Conservation (phyloP, 352 stramenopile genomes). For the Vaucheria bursata region DNA sequence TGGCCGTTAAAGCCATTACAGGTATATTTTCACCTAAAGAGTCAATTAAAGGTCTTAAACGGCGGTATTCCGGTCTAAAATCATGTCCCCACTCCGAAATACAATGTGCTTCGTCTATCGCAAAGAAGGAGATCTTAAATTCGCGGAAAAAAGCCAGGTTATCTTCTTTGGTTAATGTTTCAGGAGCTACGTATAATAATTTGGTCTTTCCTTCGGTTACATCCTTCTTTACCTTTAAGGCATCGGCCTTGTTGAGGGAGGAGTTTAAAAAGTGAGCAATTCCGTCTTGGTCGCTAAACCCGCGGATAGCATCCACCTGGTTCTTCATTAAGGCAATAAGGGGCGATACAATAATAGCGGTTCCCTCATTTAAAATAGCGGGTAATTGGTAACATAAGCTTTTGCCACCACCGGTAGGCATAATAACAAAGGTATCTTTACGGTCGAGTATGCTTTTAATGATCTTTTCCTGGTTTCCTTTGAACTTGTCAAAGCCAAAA, state of each 20-base stretch:
- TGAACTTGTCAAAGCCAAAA: constrained; percentile 35
- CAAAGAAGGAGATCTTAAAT: constrained; percentile 52
- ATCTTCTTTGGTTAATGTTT: constrained; percentile 75
- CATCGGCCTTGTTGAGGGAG: no score
- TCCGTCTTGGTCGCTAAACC: constrained; percentile 58
- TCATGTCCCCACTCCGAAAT: constrained; percentile 95
- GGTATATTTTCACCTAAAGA: constrained; percentile 77
- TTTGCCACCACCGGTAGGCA: constrained; percentile 97
- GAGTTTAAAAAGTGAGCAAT: constrained; percentile 14
- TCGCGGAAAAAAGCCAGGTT: constrained; percentile 43
- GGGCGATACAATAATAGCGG: constrained; percentile 97
- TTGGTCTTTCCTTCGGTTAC: constrained; percentile 67
- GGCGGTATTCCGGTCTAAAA: constrained; percentile 95
- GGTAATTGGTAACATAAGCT: constrained; percentile 95
- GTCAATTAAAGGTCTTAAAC: constrained; percentile 75
- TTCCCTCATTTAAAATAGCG: constrained; percentile 69
- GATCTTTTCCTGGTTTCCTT: constrained; percentile 29
- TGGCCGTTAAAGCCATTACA: constrained; percentile 79
- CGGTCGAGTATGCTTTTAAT: constrained; percentile 77
- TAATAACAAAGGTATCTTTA: constrained; percentile 94
- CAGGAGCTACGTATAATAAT: constrained; percentile 96
- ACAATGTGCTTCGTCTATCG: constrained; percentile 81
- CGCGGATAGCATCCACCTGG: constrained; percentile 57
- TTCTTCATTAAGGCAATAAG: constrained; percentile 98
- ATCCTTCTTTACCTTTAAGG: constrained; percentile 18